Percentiles rank a stretch among this genome's conserved stretches.
Evolutionary conservation across 768 basidiomycete species (phyloP).

Genomic region (Russula griseocarnosa): DNA sequence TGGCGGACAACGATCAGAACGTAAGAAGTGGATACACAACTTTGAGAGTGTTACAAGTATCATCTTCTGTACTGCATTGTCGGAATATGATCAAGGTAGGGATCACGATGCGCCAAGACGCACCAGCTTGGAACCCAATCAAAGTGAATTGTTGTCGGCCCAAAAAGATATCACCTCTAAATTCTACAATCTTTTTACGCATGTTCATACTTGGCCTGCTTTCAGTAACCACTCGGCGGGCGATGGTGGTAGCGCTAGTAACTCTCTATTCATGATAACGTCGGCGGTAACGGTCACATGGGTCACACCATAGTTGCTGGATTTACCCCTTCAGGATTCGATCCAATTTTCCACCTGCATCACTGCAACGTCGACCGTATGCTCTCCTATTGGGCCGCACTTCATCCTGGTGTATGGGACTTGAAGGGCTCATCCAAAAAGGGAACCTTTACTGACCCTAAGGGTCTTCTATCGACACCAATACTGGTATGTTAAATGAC

Average conservation of each 20-base stretch:
- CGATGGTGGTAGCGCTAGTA: slow-evolving; percentile 39
- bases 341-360: slow-evolving; percentile 53
- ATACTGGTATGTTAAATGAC: slow-evolving; percentile 4
- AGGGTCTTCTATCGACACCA: neutral
- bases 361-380: slow-evolving; percentile 53
- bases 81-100: slow-evolving; percentile 78
- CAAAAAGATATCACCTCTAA: slow-evolving; percentile 11
- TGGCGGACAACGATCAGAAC: slow-evolving; percentile 60
- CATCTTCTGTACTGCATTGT: slow-evolving; percentile 72
- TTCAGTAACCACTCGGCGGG: slow-evolving; percentile 47
- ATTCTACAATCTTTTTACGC: slow-evolving; percentile 37
- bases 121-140: too few relatives aligned
- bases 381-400: slow-evolving; percentile 47
- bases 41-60: slow-evolving; percentile 79
- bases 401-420: slow-evolving; percentile 44
- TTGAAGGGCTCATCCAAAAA: slow-evolving; percentile 25
- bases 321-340: too few relatives aligned
- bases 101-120: too few relatives aligned
- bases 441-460: slow-evolving; percentile 23
- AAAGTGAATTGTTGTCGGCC: slow-evolving; percentile 3
- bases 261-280: slow-evolving; percentile 44
- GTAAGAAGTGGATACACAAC: slow-evolving; percentile 61
- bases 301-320: slow-evolving; percentile 35
- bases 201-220: slow-evolving; percentile 39
- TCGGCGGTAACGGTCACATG: slow-evolving; percentile 32